Evolutionary conservation across 2,329 filamentous ascomycete genomes (phyloP).

Genomic region (Ophiostoma ulmi): DNA sequence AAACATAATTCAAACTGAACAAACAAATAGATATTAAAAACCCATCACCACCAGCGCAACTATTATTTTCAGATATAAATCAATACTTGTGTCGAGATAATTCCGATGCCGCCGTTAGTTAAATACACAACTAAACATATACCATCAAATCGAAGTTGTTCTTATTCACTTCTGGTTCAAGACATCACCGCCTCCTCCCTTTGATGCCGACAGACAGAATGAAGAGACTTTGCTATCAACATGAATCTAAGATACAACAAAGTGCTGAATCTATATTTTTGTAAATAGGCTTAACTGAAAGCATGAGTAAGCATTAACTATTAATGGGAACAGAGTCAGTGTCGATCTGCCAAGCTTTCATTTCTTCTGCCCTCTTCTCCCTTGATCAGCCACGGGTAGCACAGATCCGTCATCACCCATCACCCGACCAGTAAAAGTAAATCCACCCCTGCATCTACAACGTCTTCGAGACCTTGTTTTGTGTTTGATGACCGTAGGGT

Average conservation of each 20-base stretch:
- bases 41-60: no score
- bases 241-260: no score
- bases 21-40: no score
- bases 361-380: slow-evolving; percentile 10
- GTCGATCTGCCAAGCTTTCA: slow-evolving; percentile 11
- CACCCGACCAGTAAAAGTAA: not conserved
- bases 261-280: not conserved
- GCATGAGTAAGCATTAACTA: not conserved
- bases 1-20: not conserved
- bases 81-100: no score
- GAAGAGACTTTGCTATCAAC: no score
- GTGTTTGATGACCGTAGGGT: slow-evolving; percentile 13
- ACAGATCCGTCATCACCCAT: slow-evolving; percentile 3
- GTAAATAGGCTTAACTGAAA: not conserved
- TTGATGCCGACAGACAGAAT: no score
- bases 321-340: not conserved
- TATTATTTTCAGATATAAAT: no score
- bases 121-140: no score
- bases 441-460: slow-evolving; percentile 1
- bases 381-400: not conserved
- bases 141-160: no score
- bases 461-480: not conserved
- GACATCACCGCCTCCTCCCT: no score
- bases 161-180: no score
- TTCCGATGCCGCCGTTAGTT: no score